phyloP scores from a whole-genome alignment of 164 flowering plant genomes.

The Amborella trichopoda region DNA sequence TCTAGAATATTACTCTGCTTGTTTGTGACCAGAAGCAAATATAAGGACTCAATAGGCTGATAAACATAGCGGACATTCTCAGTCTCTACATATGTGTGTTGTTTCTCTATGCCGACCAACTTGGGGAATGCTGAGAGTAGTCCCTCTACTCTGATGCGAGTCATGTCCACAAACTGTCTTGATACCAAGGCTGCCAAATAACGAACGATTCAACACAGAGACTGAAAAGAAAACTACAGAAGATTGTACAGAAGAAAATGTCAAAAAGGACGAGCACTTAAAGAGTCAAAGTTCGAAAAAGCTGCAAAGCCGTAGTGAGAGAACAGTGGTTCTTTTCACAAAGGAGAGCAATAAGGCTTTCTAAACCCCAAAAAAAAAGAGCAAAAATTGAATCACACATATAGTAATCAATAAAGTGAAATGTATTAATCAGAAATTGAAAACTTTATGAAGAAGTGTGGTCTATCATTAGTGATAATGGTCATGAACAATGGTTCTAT shows the following conservation, averaged over 20 bases:
- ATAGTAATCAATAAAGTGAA: too few species aligned
- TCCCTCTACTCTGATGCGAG: constrained; percentile 90
- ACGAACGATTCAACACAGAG: not conserved
- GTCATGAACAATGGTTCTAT: too few species aligned
- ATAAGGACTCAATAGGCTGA: constrained; percentile 86
- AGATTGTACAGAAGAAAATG: not conserved
- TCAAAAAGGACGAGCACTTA: not conserved
- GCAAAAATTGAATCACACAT: too few species aligned
- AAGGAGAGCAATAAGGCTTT: not conserved
- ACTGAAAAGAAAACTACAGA: not conserved
- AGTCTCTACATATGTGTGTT: constrained; percentile 96
- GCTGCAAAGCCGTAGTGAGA: too few species aligned
- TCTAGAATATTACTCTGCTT: constrained; percentile 98
- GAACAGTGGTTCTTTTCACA: too few species aligned
- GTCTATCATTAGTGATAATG: too few species aligned
- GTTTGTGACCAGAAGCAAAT: constrained; percentile 83
- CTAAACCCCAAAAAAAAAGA: not conserved
- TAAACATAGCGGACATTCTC: constrained; percentile 98
- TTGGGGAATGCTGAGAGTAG: constrained; percentile 98
- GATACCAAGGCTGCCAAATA: constrained; percentile 73
- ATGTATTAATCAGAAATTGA: too few species aligned
- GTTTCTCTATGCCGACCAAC: constrained; percentile 91
- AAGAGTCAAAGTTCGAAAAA: too few species aligned
- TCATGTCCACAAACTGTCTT: constrained; percentile 96
- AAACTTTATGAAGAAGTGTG: too few species aligned